These are phyloP conservation scores for Collybiopsis luxurians DNA, from an alignment of 768 basidiomycete genomes.

Conservation along the genomic window DNA sequence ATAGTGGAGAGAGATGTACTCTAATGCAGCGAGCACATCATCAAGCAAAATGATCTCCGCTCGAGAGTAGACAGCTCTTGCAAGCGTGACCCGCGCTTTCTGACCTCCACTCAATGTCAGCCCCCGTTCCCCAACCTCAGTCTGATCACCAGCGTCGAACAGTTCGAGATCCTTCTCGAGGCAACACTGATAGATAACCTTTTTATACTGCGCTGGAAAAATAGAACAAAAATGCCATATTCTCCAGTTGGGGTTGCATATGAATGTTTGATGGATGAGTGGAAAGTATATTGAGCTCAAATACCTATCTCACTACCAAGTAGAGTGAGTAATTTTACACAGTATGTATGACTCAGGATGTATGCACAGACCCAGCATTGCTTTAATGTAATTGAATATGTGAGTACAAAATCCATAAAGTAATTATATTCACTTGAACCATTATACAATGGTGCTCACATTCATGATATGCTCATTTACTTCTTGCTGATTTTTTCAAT, in stretches of 20 bases:
- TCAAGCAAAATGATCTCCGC: constrained; percentile 45
- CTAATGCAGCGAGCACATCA: constrained; percentile 41
- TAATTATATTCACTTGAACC: no score
- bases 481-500: no score
- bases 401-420: no score
- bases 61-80: constrained; percentile 40
- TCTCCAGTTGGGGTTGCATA: constrained; percentile 35
- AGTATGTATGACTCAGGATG: no score
- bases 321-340: no score
- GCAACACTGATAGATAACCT: constrained; percentile 35
- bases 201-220: constrained; percentile 38
- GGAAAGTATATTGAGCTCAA: no score
- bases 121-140: constrained; percentile 52
- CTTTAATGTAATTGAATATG: no score
- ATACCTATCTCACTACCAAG: no score
- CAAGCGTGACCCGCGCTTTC: constrained; percentile 43
- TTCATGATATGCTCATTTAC: no score
- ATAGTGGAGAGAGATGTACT: constrained; percentile 8
- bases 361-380: no score
- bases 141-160: constrained; percentile 44
- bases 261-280: no score
- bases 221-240: constrained; percentile 38
- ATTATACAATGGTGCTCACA: no score
- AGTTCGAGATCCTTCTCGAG: constrained; percentile 40
- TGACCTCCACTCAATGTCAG: constrained; percentile 42